These are phyloP conservation scores for Rutstroemia sp. DNA, from an alignment of 2,329 filamentous ascomycete species.

Conservation along the genomic window DNA sequence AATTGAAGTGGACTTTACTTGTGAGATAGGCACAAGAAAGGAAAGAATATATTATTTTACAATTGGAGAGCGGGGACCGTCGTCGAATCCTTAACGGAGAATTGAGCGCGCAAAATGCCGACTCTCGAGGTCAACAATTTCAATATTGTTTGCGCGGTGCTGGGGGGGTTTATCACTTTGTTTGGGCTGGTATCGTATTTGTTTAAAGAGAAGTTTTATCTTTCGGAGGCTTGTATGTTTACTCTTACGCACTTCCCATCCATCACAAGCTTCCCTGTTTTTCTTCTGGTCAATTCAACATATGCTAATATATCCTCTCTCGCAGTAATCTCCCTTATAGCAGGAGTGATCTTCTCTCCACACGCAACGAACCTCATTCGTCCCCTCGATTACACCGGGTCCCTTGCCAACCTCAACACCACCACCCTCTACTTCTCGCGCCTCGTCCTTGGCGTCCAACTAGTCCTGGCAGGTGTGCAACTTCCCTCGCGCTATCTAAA, in stretches of 20 bases:
- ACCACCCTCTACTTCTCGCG: constrained; percentile 81
- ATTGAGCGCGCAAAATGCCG: constrained; percentile 31
- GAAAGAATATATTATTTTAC: too few species aligned
- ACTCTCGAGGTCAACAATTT: constrained; percentile 43
- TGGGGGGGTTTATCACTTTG: constrained; percentile 84
- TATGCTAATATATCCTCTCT: background rate
- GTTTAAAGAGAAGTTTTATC: constrained; percentile 81
- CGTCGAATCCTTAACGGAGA: too few species aligned
- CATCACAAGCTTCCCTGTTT: background rate
- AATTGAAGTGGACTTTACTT: background rate
- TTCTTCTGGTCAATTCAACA: too few species aligned
- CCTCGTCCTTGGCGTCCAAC: constrained; percentile 81
- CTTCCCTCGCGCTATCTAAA: constrained; percentile 75
- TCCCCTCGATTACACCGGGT: constrained; percentile 66
- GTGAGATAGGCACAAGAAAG: too few species aligned
- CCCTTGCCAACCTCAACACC: constrained; percentile 51
- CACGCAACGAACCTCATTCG: constrained; percentile 68
- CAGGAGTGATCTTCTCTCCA: constrained; percentile 72
- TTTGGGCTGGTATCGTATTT: constrained; percentile 88
- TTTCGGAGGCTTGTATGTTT: constrained; percentile 75
- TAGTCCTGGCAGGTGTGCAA: constrained; percentile 83
- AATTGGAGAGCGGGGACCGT: too few species aligned
- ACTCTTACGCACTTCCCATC: background rate
- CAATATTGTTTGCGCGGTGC: constrained; percentile 51
- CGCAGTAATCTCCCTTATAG: constrained; percentile 73